Conservation (phyloP, 2,329 filamentous ascomycete species). For the Apiospora phragmitis region DNA sequence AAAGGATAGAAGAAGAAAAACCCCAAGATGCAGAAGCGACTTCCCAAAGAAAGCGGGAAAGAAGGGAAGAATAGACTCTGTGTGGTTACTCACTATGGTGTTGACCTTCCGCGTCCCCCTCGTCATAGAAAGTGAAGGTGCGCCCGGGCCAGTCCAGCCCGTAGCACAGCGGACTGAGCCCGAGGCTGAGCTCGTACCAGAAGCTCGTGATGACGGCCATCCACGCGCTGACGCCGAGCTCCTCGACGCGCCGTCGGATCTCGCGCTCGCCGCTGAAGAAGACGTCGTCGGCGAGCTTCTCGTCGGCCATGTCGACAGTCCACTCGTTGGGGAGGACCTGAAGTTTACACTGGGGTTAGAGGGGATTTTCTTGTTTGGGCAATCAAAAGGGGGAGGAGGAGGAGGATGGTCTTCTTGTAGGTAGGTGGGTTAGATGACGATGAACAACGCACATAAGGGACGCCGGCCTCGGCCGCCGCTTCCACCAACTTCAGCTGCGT, state of each 20-base stretch:
- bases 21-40: too few relatives aligned
- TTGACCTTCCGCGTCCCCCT: conserved; percentile 58
- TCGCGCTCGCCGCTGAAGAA: conserved; percentile 24
- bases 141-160: conserved; percentile 50
- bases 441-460: conserved; percentile 56
- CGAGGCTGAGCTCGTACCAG: conserved; percentile 56
- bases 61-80: conserved; percentile 38
- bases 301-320: conserved; percentile 39
- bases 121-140: conserved; percentile 49
- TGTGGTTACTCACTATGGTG: conserved; percentile 54
- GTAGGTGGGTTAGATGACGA: not conserved
- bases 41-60: not conserved
- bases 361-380: too few relatives aligned
- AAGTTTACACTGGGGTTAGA: not conserved
- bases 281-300: conserved; percentile 35
- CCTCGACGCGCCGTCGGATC: conserved; percentile 38
- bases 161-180: conserved; percentile 37
- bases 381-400: not conserved
- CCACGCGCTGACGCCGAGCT: conserved; percentile 41
- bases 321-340: conserved; percentile 31
- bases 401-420: not conserved
- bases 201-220: conserved; percentile 46
- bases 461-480: conserved; percentile 55
- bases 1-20: too few relatives aligned
- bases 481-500: conserved; percentile 51